Conservation (phyloP, 2,329 filamentous ascomycete genomes). For the Apiospora hydei region DNA sequence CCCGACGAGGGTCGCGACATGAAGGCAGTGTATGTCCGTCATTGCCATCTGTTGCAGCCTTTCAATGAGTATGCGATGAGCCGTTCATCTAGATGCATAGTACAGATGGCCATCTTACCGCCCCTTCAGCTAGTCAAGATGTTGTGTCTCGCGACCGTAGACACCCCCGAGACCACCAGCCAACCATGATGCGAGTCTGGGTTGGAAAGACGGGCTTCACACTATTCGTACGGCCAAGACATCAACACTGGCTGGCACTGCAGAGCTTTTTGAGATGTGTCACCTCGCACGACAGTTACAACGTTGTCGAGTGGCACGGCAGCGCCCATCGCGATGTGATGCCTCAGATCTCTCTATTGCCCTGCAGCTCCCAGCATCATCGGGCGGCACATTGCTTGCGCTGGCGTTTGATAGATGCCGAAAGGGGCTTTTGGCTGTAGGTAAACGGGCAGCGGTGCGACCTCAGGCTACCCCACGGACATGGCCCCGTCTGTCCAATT, state of each 20-base stretch:
- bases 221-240: neutral
- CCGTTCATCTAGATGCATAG: constrained; percentile 9
- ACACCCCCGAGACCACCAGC: constrained; percentile 11
- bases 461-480: neutral
- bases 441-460: constrained; percentile 2
- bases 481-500: neutral
- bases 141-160: neutral
- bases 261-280: neutral
- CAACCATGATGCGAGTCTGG: neutral
- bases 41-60: neutral
- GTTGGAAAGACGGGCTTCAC: neutral
- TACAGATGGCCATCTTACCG: neutral
- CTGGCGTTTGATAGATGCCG: neutral
- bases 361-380: constrained; percentile 20
- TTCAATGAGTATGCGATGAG: neutral
- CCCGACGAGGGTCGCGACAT: neutral
- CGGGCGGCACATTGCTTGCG: constrained; percentile 4
- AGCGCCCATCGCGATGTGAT: constrained; percentile 14
- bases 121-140: neutral
- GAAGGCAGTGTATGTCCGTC: neutral
- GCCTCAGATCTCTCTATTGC: constrained; percentile 14
- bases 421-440: constrained; percentile 7
- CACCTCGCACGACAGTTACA: constrained; percentile 1
- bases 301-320: neutral
- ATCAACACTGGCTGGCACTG: neutral